Conservation (phyloP, 2,329 filamentous ascomycete genomes). For the Cladorrhinum sp. region DNA sequence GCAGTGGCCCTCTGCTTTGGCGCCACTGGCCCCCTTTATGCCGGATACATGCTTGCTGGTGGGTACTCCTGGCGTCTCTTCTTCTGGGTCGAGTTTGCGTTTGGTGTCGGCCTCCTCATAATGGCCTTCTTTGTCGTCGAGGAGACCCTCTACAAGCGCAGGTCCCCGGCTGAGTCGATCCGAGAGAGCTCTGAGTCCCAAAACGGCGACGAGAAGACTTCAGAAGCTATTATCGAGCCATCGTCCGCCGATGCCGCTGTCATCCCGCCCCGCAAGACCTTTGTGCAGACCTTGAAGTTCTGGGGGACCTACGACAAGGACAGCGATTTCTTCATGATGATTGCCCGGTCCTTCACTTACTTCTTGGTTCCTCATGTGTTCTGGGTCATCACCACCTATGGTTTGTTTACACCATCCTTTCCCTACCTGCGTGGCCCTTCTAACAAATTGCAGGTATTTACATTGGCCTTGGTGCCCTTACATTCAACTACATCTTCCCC, state of each 20-base stretch:
- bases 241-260: background rate
- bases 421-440: constrained; percentile 19
- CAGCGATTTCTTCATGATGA: constrained; percentile 42
- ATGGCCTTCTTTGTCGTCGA: constrained; percentile 28
- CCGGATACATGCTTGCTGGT: constrained; percentile 56
- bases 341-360: constrained; percentile 42
- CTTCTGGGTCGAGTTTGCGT: constrained; percentile 57
- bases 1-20: constrained; percentile 52
- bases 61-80: constrained; percentile 57
- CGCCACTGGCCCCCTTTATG: constrained; percentile 50
- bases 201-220: constrained; percentile 12
- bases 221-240: background rate
- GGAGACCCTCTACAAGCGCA: constrained; percentile 24
- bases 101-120: constrained; percentile 31
- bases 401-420: constrained; percentile 17
- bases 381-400: constrained; percentile 43
- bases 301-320: constrained; percentile 39
- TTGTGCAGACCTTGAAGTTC: constrained; percentile 39
- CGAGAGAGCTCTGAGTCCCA: constrained; percentile 8
- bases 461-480: constrained; percentile 44
- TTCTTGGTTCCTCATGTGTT: constrained; percentile 43
- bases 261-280: constrained; percentile 37
- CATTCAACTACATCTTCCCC: constrained; percentile 46
- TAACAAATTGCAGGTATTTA: constrained; percentile 33
- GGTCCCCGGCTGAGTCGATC: background rate